Conservation (phyloP, 2,329 filamentous ascomycete species). For the Monosporascus sp. region DNA sequence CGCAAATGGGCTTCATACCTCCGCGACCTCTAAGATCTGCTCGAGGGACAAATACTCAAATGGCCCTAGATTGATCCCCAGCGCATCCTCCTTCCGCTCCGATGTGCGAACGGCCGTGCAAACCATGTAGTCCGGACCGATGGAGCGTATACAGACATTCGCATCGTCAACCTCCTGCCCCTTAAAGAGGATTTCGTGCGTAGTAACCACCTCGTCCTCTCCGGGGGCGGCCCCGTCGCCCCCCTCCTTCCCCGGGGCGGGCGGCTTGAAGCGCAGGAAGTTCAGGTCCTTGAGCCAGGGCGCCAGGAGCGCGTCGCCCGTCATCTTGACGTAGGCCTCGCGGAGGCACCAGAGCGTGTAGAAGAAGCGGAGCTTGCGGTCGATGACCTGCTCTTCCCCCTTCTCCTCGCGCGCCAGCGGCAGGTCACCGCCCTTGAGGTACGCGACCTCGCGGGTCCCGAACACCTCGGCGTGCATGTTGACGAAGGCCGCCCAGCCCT, state of each 20-base stretch:
- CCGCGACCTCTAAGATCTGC: conserved; percentile 40
- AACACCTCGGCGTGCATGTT: conserved; percentile 71
- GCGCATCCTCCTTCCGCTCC: conserved; percentile 29
- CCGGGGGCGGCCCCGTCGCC: conserved; percentile 19
- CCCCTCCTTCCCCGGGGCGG: conserved; percentile 27
- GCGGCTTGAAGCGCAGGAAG: conserved; percentile 59
- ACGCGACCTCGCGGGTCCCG: conserved; percentile 53
- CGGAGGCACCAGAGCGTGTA: conserved; percentile 76
- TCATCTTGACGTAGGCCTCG: conserved; percentile 80
- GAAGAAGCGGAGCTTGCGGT: conserved; percentile 63
- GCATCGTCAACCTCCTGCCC: conserved; percentile 35
- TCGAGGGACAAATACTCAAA: conserved; percentile 41
- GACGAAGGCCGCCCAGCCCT: conserved; percentile 62
- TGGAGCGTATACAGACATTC: conserved; percentile 37
- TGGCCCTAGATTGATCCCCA: conserved; percentile 34
- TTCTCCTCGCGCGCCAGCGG: conserved; percentile 15
- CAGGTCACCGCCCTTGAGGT: conserved; percentile 50
- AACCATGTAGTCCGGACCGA: conserved; percentile 50
- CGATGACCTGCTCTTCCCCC: conserved; percentile 36
- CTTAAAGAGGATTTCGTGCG: conserved; percentile 35
- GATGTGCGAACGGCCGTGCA: conserved; percentile 46
- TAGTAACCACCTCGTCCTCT: conserved; percentile 29
- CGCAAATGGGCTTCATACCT: conserved; percentile 18
- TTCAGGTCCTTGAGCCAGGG: conserved; percentile 67
- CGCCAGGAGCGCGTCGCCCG: conserved; percentile 71